Conservation (phyloP, 2,329 filamentous ascomycete genomes). For the Cadophora malorum region DNA sequence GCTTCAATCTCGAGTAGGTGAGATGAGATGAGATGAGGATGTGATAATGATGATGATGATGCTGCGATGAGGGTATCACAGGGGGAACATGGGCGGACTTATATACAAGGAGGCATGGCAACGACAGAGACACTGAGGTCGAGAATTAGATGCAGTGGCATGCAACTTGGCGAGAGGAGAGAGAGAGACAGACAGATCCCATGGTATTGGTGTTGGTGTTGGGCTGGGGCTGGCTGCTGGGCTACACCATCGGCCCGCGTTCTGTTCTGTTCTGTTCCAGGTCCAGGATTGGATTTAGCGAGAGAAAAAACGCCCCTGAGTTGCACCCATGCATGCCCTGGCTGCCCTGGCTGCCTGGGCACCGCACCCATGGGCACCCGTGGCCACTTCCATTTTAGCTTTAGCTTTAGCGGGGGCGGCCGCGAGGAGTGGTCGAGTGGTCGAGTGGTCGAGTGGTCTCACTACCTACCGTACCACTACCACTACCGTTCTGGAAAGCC, state of each 20-base stretch:
- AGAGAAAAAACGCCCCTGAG: constrained; percentile 7
- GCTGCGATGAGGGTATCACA: neutral
- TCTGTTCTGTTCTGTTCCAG: neutral
- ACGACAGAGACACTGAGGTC: constrained; percentile 5
- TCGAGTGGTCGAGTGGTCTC: too few species aligned
- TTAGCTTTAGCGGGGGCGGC: neutral
- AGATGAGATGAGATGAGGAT: neutral
- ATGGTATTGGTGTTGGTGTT: neutral
- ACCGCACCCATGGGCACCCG: neutral
- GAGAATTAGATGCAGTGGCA: neutral
- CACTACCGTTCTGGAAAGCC: too few species aligned
- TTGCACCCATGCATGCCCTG: too few species aligned
- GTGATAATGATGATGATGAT: neutral
- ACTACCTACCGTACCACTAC: too few species aligned
- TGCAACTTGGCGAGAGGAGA: neutral
- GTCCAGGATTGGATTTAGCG: neutral
- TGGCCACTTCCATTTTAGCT: neutral
- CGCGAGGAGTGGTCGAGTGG: too few species aligned
- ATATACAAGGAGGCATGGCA: constrained; percentile 3
- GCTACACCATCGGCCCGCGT: neutral
- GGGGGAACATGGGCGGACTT: neutral
- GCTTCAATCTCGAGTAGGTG: neutral
- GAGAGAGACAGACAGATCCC: neutral
- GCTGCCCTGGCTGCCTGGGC: too few species aligned
- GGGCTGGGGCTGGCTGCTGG: neutral